phyloP scores from a whole-genome alignment of 2,329 filamentous ascomycete genomes.

The Fusarium continuum region DNA sequence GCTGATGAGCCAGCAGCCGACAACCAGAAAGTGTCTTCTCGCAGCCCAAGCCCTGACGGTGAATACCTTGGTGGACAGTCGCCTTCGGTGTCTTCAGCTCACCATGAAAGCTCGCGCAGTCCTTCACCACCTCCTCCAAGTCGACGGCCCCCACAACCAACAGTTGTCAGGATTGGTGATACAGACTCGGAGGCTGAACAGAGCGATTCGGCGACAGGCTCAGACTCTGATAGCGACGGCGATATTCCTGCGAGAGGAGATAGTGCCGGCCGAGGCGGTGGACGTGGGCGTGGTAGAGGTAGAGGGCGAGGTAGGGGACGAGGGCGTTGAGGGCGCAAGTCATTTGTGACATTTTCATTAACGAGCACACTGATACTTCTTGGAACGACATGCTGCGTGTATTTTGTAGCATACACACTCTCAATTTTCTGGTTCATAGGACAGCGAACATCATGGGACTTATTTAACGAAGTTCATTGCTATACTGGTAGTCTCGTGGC shows the following conservation, averaged over 20 bases:
- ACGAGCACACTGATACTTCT: conserved; percentile 9
- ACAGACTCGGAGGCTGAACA: conserved; percentile 36
- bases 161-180: conserved; percentile 40
- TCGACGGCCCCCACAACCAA: conserved; percentile 20
- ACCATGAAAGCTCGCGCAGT: conserved; percentile 20
- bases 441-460: background rate
- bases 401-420: background rate
- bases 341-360: background rate
- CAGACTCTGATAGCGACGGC: conserved; percentile 32
- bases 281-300: conserved; percentile 32
- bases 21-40: background rate
- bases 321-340: conserved; percentile 2
- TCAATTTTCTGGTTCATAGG: background rate
- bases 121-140: conserved; percentile 17
- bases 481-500: background rate
- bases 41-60: background rate
- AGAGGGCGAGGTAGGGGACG: conserved; percentile 26
- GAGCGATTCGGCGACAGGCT: conserved; percentile 14
- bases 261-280: conserved; percentile 36
- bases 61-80: background rate
- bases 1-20: background rate
- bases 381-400: background rate
- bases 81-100: conserved; percentile 6
- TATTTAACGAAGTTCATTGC: background rate
- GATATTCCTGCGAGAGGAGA: conserved; percentile 41